Conservation (phyloP, 805 yeast genomes). For the Candida anglica region DNA sequence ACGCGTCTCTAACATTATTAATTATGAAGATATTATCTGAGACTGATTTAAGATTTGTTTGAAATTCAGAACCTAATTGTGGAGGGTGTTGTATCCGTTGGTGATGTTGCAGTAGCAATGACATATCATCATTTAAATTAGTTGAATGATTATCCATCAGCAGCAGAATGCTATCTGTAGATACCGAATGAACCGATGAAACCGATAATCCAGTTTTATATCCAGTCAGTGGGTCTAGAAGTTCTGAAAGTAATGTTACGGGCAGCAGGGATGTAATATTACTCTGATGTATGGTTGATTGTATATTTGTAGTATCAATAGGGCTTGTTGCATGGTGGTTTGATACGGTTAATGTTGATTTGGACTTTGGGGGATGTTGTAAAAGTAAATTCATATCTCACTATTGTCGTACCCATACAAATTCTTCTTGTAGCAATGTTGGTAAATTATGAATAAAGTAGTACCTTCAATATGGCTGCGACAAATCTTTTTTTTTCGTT, state of each 20-base stretch:
- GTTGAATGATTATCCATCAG: too few relatives aligned
- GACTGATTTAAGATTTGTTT: background rate
- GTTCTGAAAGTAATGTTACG: background rate
- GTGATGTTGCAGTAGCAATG: too few relatives aligned
- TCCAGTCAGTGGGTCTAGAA: conserved; percentile 1
- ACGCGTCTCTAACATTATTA: background rate
- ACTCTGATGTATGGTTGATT: conserved; percentile 9
- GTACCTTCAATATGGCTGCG: too few relatives aligned
- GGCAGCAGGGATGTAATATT: conserved; percentile 9
- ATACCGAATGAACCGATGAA: conserved; percentile 1
- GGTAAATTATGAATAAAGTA: too few relatives aligned
- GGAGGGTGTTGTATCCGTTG: too few relatives aligned
- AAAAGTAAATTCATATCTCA: conserved; percentile 1
- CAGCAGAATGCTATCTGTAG: conserved; percentile 3
- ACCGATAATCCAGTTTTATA: too few relatives aligned
- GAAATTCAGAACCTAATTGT: too few relatives aligned
- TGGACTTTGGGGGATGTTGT: conserved; percentile 5
- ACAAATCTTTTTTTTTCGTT: too few relatives aligned
- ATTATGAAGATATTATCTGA: conserved; percentile 3
- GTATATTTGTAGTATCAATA: background rate
- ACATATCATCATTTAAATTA: too few relatives aligned
- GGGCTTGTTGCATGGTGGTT: conserved; percentile 3
- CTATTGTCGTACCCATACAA: too few relatives aligned
- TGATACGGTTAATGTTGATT: conserved; percentile 3
- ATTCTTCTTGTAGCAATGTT: too few relatives aligned